phyloP scores from a whole-genome alignment of 2,329 filamentous ascomycete genomes.

The Fusarium virguliforme region DNA sequence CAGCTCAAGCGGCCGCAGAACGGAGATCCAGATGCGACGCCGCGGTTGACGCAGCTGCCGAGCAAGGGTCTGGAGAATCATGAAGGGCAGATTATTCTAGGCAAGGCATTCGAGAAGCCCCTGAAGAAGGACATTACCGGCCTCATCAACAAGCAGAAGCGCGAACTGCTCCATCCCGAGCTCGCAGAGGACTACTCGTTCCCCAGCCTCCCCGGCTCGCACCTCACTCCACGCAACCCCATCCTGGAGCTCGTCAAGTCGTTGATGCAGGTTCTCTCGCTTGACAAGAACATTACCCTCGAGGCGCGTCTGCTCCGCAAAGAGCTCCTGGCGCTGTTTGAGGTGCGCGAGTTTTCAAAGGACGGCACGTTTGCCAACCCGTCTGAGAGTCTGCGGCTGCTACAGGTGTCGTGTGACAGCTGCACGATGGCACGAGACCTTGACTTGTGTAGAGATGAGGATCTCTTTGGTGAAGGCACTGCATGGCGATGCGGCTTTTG shows the following conservation, averaged over 20 bases:
- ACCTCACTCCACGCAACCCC: conserved; percentile 72
- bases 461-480: conserved; percentile 71
- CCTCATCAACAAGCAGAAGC: conserved; percentile 88
- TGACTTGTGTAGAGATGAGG: conserved; percentile 92
- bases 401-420: conserved; percentile 87
- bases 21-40: conserved; percentile 67
- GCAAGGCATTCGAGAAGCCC: conserved; percentile 88
- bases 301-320: conserved; percentile 91
- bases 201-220: conserved; percentile 82
- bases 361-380: conserved; percentile 93
- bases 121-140: conserved; percentile 89
- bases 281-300: conserved; percentile 91
- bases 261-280: conserved; percentile 90
- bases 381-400: conserved; percentile 79
- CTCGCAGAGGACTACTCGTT: conserved; percentile 90
- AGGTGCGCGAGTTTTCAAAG: conserved; percentile 92
- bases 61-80: conserved; percentile 72
- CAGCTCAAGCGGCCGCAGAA: conserved; percentile 79
- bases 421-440: conserved; percentile 92
- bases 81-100: conserved; percentile 77
- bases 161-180: conserved; percentile 90
- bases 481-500: conserved; percentile 87
- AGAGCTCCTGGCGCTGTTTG: conserved; percentile 90
- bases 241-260: conserved; percentile 92
- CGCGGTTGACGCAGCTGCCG: conserved; percentile 72